A percentile compares a stretch with the other conserved stretches of the same genome.
phyloP scores from a whole-genome alignment of 352 stramenopile species.

The Globisporangium parvum region DNA sequence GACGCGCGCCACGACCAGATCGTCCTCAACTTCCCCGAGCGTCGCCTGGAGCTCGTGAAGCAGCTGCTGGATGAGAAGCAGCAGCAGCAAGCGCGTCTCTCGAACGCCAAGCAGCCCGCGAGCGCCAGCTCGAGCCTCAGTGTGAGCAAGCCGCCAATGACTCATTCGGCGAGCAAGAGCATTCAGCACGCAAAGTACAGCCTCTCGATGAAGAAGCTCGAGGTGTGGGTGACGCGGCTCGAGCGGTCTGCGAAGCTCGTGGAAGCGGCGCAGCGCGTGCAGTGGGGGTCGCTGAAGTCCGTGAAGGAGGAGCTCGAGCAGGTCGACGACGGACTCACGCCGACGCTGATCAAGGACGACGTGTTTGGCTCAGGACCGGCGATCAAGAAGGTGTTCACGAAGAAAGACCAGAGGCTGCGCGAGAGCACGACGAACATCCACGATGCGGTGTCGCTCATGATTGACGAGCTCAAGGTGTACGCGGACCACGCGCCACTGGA shows the following conservation, averaged over 20 bases:
- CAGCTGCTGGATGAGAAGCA: slow-evolving; percentile 61
- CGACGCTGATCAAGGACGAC: slow-evolving; percentile 35
- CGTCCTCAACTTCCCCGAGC: slow-evolving; percentile 72
- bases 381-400: slow-evolving; percentile 76
- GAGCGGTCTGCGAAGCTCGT: slow-evolving; percentile 73
- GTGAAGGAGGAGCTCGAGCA: slow-evolving; percentile 27
- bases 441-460: slow-evolving; percentile 49
- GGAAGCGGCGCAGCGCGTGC: slow-evolving; percentile 65
- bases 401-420: slow-evolving; percentile 64
- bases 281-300: slow-evolving; percentile 43
- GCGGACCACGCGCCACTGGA: slow-evolving; percentile 36
- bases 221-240: slow-evolving; percentile 63
- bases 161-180: slow-evolving; percentile 26
- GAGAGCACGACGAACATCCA: slow-evolving; percentile 48
- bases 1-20: slow-evolving; percentile 39
- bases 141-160: not conserved
- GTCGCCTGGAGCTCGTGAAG: slow-evolving; percentile 46
- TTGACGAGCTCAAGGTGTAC: slow-evolving; percentile 69
- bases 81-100: slow-evolving; percentile 35
- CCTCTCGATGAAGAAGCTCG: slow-evolving; percentile 70
- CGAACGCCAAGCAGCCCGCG: slow-evolving; percentile 7
- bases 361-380: slow-evolving; percentile 51
- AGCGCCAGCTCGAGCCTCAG: not conserved
- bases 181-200: slow-evolving; percentile 73
- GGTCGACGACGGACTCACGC: slow-evolving; percentile 8